These are phyloP conservation scores for Crithidia mellificae DNA, from an alignment of 208 protist species.

Conservation along the genomic window DNA sequence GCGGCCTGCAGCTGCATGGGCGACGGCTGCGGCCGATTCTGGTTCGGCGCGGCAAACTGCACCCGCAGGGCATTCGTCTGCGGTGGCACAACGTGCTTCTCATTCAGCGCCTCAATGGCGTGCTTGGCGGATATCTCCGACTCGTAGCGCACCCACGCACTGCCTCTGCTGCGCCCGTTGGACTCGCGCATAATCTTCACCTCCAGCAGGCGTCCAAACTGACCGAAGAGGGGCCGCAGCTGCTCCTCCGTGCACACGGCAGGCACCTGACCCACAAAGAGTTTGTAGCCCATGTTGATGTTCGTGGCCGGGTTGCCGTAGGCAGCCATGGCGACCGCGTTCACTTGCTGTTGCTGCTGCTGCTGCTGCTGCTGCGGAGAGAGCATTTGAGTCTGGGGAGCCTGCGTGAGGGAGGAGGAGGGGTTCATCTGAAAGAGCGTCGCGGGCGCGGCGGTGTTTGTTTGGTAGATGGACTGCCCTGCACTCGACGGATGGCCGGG, in stretches of 20 bases:
- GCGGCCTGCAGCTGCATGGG: slow-evolving; percentile 13
- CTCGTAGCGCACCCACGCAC: slow-evolving; percentile 85
- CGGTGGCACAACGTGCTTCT: slow-evolving; percentile 79
- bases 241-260: slow-evolving; percentile 84
- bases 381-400: slow-evolving; percentile 18
- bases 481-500: slow-evolving; percentile 3
- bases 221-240: slow-evolving; percentile 66
- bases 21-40: slow-evolving; percentile 27
- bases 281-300: slow-evolving; percentile 68
- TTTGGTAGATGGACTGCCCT: slow-evolving; percentile 30
- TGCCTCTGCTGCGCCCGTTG: slow-evolving; percentile 74
- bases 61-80: slow-evolving; percentile 83
- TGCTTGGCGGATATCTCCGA: slow-evolving; percentile 52
- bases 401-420: slow-evolving; percentile 16
- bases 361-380: slow-evolving; percentile 19
- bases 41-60: slow-evolving; percentile 63
- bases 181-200: slow-evolving; percentile 86
- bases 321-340: slow-evolving; percentile 11
- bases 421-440: slow-evolving; percentile 28
- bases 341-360: slow-evolving; percentile 14
- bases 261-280: slow-evolving; percentile 90
- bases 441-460: slow-evolving; percentile 14
- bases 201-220: slow-evolving; percentile 72
- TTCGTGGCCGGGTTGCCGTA: slow-evolving; percentile 33
- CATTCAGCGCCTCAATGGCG: slow-evolving; percentile 75